These are phyloP conservation scores for Xylaria digitata DNA, from an alignment of 2,329 filamentous ascomycete genomes.

Conservation along the genomic window DNA sequence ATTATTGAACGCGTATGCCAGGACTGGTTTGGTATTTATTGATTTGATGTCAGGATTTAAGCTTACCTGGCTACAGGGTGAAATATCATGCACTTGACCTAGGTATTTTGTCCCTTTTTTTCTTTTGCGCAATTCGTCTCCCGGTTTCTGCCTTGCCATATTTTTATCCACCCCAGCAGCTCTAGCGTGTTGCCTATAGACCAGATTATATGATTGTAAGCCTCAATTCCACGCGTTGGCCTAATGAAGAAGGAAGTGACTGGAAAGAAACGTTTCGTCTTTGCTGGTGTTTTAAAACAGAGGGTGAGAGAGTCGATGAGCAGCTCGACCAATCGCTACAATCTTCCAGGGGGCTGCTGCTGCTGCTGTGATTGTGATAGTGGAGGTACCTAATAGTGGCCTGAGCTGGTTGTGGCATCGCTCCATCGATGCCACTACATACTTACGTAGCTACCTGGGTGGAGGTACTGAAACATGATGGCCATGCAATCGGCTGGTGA, in stretches of 20 bases:
- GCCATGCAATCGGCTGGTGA: not conserved
- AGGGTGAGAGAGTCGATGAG: constrained; percentile 7
- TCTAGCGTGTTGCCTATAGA: not conserved
- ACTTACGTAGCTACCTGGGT: too few species aligned
- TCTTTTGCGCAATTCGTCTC: too few species aligned
- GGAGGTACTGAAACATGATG: constrained; percentile 8
- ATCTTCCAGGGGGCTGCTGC: constrained; percentile 21
- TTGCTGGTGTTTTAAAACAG: constrained; percentile 40
- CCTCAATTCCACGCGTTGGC: not conserved
- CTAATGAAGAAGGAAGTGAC: constrained; percentile 23
- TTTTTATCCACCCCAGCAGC: not conserved
- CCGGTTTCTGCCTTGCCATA: not conserved
- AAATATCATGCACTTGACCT: not conserved
- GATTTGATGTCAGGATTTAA: constrained; percentile 3
- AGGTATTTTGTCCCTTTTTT: too few species aligned
- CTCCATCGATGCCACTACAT: constrained; percentile 16
- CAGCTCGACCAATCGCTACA: constrained; percentile 31
- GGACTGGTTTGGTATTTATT: not conserved
- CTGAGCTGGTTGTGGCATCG: not conserved
- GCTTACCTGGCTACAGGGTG: not conserved
- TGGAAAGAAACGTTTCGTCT: constrained; percentile 33
- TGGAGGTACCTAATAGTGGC: not conserved
- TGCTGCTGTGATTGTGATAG: not conserved
- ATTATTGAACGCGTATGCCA: not conserved
- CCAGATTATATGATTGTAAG: not conserved